These are phyloP conservation scores for Desmodesmus armatus DNA, from an alignment of 139 green algal species.

Conservation along the genomic window DNA sequence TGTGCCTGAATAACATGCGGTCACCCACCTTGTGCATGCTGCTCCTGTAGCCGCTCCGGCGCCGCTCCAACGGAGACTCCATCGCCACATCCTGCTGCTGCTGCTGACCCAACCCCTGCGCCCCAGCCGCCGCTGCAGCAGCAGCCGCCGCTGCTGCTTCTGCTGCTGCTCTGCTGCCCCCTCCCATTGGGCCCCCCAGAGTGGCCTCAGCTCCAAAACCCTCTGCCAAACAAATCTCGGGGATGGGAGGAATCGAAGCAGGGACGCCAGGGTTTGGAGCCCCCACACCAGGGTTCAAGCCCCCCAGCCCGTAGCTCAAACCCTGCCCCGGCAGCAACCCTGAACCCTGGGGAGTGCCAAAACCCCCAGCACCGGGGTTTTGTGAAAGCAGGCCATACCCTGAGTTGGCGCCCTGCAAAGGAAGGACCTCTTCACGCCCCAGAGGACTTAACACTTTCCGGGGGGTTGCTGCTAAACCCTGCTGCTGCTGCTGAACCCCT, in stretches of 20 bases:
- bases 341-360: too few relatives aligned
- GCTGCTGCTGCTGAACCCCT: not conserved
- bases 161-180: not conserved
- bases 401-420: too few relatives aligned
- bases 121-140: not conserved
- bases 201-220: not conserved
- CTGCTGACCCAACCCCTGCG: not conserved
- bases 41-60: constrained; percentile 36
- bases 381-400: too few relatives aligned
- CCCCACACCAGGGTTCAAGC: too few relatives aligned
- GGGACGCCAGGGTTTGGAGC: too few relatives aligned
- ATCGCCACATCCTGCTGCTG: constrained; percentile 22
- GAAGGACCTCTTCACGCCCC: too few relatives aligned
- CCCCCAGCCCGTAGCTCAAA: too few relatives aligned
- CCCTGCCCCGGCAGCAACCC: too few relatives aligned
- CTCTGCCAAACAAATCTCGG: too few relatives aligned
- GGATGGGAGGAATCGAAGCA: not conserved
- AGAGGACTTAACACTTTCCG: too few relatives aligned
- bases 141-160: not conserved
- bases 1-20: not conserved
- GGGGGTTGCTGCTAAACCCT: not conserved
- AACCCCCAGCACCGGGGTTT: too few relatives aligned
- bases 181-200: not conserved
- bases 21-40: constrained; percentile 33
- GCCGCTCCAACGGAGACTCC: constrained; percentile 24